Evolutionary conservation across 176 grass and related monocot species (phyloP).

Genomic region (Elaeis guineensis): DNA sequence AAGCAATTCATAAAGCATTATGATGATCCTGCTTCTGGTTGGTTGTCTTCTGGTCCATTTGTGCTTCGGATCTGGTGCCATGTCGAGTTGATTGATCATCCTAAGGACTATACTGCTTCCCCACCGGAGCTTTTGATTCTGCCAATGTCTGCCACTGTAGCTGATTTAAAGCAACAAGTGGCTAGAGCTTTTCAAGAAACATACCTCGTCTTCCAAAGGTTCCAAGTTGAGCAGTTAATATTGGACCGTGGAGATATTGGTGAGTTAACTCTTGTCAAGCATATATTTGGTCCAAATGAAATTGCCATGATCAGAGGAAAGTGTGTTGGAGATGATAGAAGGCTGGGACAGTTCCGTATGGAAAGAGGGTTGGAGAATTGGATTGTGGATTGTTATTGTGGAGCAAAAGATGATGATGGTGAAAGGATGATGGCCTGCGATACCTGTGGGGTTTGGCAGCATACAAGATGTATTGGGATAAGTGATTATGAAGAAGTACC

Average conservation of each 20-base stretch:
- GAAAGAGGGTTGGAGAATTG: constrained; percentile 94
- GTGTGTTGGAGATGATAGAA: constrained; percentile 46
- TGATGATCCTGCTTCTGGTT: constrained; percentile 30
- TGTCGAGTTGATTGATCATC: constrained; percentile 68
- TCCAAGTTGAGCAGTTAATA: constrained; percentile 59
- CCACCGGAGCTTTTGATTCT: constrained; percentile 65
- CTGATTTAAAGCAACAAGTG: constrained; percentile 60
- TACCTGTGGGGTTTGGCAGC: constrained; percentile 88
- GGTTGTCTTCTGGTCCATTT: constrained; percentile 39
- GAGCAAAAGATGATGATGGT: constrained; percentile 86
- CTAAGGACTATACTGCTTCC: constrained; percentile 65
- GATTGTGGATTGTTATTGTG: constrained; percentile 82
- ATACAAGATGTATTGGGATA: constrained; percentile 81
- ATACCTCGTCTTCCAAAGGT: constrained; percentile 89
- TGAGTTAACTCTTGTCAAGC: constrained; percentile 45
- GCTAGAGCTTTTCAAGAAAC: constrained; percentile 69
- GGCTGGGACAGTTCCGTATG: constrained; percentile 69
- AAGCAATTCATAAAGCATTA: constrained; percentile 93
- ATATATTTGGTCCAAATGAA: constrained; percentile 47
- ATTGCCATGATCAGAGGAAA: constrained; percentile 49
- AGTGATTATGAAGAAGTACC: constrained; percentile 83
- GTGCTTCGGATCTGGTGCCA: constrained; percentile 55
- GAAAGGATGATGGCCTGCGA: constrained; percentile 98
- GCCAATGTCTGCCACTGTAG: constrained; percentile 52
- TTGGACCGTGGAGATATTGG: constrained; percentile 44